phyloP scores from a whole-genome alignment of 495 filamentous ascomycete species.

The Trichocladium antarcticum region DNA sequence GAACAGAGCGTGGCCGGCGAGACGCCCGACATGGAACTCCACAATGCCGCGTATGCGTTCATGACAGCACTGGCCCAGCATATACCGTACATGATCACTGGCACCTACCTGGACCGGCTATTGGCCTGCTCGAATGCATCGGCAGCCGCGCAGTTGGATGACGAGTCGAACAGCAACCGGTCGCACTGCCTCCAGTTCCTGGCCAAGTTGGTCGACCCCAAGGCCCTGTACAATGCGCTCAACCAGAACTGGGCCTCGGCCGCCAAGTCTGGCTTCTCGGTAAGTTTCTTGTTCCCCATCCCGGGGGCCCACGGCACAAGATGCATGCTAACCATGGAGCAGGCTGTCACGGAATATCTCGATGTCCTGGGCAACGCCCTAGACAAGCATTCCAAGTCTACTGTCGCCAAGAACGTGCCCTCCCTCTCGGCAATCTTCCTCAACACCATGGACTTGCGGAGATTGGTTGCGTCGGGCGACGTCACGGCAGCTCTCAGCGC shows the following conservation, averaged over 20 bases:
- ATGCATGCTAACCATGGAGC: conserved; percentile 9
- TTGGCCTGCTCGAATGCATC: conserved; percentile 59
- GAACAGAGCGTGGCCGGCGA: conserved; percentile 46
- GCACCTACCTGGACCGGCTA: conserved; percentile 55
- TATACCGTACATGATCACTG: conserved; percentile 76
- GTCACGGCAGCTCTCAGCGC: conserved; percentile 9
- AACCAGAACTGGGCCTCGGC: conserved; percentile 59
- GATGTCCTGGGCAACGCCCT: conserved; percentile 54
- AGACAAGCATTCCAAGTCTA: conserved; percentile 63
- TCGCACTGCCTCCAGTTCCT: conserved; percentile 56
- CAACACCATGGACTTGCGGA: conserved; percentile 60
- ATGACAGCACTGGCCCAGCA: conserved; percentile 65
- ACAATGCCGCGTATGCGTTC: conserved; percentile 72
- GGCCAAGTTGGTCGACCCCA: conserved; percentile 61
- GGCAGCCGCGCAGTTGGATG: conserved; percentile 44
- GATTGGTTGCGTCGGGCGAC: conserved; percentile 30
- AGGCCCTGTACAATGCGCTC: conserved; percentile 53
- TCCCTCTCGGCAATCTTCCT: conserved; percentile 60
- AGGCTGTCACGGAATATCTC: conserved; percentile 58
- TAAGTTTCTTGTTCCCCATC: conserved; percentile 31
- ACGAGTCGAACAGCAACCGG: conserved; percentile 51
- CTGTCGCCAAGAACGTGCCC: conserved; percentile 56
- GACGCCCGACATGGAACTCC: conserved; percentile 47
- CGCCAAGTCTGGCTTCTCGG: conserved; percentile 44
- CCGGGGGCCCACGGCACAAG: background rate